Evolutionary conservation across 2,329 filamentous ascomycete species (phyloP).

Genomic region (Xylariales sp.): DNA sequence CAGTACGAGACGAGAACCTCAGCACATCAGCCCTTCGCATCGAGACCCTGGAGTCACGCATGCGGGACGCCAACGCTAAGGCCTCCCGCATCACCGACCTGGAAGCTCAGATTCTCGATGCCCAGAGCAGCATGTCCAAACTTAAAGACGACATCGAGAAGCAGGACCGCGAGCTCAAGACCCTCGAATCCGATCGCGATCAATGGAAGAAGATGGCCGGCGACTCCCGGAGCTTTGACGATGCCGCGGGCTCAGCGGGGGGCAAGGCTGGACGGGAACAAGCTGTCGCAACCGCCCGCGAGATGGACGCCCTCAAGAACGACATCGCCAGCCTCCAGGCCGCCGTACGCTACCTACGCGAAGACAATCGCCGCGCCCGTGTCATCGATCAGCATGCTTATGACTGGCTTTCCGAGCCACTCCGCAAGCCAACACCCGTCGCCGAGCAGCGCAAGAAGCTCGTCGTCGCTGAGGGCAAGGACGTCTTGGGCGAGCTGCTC

Average conservation of each 20-base stretch:
- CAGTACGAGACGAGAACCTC: slow-evolving; percentile 72
- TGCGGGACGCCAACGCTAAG: slow-evolving; percentile 78
- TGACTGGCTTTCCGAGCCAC: slow-evolving; percentile 62
- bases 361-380: slow-evolving; percentile 61
- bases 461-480: slow-evolving; percentile 57
- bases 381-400: slow-evolving; percentile 49
- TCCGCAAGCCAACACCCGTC: slow-evolving; percentile 37
- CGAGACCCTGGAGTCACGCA: slow-evolving; percentile 82
- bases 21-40: slow-evolving; percentile 90
- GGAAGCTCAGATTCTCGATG: slow-evolving; percentile 53
- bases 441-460: slow-evolving; percentile 33
- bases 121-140: slow-evolving; percentile 44
- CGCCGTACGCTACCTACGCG: slow-evolving; percentile 62
- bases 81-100: slow-evolving; percentile 63
- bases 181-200: slow-evolving; percentile 60
- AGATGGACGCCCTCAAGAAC: slow-evolving; percentile 67
- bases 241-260: slow-evolving; percentile 36
- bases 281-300: slow-evolving; percentile 64
- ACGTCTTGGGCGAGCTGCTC: slow-evolving; percentile 61
- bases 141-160: slow-evolving; percentile 62
- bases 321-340: slow-evolving; percentile 63
- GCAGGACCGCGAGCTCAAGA: slow-evolving; percentile 62
- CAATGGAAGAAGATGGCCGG: slow-evolving; percentile 68
- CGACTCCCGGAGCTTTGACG: slow-evolving; percentile 53
- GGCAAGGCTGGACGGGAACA: slow-evolving; percentile 59